A percentile compares a stretch with the other conserved stretches of the same genome.
phyloP scores from a whole-genome alignment of 2,329 filamentous ascomycete genomes.

The Neofusicoccum cordaticola region DNA sequence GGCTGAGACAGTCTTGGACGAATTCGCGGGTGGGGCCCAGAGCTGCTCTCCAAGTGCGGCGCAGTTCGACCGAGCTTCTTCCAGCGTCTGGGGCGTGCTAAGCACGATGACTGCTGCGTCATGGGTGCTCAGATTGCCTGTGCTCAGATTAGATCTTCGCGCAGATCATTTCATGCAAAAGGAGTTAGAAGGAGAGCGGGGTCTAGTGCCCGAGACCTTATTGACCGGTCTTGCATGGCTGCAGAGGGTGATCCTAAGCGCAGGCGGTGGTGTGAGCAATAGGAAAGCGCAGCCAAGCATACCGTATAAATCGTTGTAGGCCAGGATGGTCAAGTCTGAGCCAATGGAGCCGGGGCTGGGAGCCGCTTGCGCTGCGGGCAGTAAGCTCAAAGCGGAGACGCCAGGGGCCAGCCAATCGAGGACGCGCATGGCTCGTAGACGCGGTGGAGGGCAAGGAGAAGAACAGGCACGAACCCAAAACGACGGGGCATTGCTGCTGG shows the following conservation, averaged over 20 bases:
- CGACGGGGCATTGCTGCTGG: background rate
- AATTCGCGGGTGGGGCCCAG: slow-evolving; percentile 14
- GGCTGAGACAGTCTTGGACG: background rate
- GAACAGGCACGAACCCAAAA: background rate
- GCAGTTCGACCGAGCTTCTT: slow-evolving; percentile 17
- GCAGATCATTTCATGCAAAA: slow-evolving; percentile 3
- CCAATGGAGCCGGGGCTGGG: slow-evolving; percentile 26
- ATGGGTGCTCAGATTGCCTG: slow-evolving; percentile 15
- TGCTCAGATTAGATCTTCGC: slow-evolving; percentile 13
- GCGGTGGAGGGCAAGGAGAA: background rate
- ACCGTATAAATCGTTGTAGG: slow-evolving; percentile 23
- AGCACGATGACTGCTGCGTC: slow-evolving; percentile 19
- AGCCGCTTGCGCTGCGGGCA: slow-evolving; percentile 17
- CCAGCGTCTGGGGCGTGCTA: slow-evolving; percentile 14
- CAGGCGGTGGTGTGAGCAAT: background rate
- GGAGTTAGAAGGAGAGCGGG: background rate
- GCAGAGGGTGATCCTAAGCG: background rate
- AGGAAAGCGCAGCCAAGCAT: background rate
- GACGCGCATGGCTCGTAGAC: background rate
- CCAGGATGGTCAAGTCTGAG: slow-evolving; percentile 27
- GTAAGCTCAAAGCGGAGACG: background rate
- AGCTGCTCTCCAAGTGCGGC: slow-evolving; percentile 18
- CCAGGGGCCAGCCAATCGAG: background rate
- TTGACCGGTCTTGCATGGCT: background rate
- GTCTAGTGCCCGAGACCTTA: background rate